Base-by-base conservation (phyloP, 2,329 filamentous ascomycete species). In the Alternaria gansuensis region DNA sequence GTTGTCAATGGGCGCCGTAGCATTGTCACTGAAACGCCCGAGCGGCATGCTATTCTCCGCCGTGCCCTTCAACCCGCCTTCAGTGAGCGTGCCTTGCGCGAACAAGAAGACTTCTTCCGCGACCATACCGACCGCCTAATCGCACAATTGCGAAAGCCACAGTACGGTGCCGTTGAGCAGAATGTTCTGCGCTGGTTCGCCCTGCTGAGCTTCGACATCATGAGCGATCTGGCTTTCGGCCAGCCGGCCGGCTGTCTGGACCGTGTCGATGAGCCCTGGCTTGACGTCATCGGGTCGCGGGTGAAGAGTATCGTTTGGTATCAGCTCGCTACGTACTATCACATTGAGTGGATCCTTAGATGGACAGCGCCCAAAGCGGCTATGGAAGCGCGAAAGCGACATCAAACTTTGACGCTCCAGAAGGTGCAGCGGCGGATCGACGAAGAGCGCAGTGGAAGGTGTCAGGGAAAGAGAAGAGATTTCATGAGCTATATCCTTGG, bases 401-500 rank as follows among this genome's bases (percentile, higher is more conserved):
- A 53, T 14, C 51, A 53, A 29, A 28, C 39, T 10, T 14, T 53
- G 31, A 53, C 51, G 10, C 40, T 26, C 4, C 29, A 53, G 31
- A 53, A 53, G 40, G 29, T 53, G 24, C 51, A 53, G 40, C 51
- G 40, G 14, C 51, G 51, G 21, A 53, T 45, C 14, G 51, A 24
- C 11, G 51, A 53, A 4, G 51, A 53, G 31, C 51, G 31, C 2
- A 14, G 40, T 13, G 51, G 40, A 10, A 37, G 17, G 14, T n/a
- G 40, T 21, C 13, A 53, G 24, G 51, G 31, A 28, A 53, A 45
- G 31, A 53, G 23, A 26, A 23, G n/a, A 11, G 51, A 53, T 5
- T 45, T 53, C 7, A 53, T 45, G 51, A 45, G 40, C 24, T 53
- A 53, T 21, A 37, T 53, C n/a, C 51, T 53, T 37, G 51, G 51